A percentile compares a stretch with the other conserved stretches of the same genome.
phyloP scores from a whole-genome alignment of 768 basidiomycete species.

The Hydnum rufescens region DNA sequence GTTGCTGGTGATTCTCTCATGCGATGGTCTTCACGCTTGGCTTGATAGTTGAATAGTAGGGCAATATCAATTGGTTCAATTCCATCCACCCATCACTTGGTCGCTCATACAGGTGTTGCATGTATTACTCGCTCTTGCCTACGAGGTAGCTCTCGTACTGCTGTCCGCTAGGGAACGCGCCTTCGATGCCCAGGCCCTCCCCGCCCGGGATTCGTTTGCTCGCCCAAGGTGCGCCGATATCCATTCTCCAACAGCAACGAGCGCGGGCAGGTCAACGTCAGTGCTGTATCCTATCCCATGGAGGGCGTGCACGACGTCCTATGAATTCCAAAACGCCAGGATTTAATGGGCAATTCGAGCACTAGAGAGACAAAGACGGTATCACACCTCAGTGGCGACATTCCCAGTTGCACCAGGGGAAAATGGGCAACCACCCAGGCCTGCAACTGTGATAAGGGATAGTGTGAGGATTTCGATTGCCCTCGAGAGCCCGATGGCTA shows the following conservation, averaged over 20 bases:
- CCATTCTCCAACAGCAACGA: slow-evolving; percentile 70
- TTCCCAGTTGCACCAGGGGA: slow-evolving; percentile 93
- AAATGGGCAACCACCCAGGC: slow-evolving; percentile 89
- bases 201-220: slow-evolving; percentile 57
- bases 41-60: no score
- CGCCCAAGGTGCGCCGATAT: slow-evolving; percentile 46
- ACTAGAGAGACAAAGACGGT: background rate
- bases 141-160: no score
- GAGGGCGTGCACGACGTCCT: slow-evolving; percentile 68
- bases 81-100: no score
- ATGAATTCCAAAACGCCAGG: background rate
- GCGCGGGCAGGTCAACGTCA: slow-evolving; percentile 41
- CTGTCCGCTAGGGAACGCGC: no score
- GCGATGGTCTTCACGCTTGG: no score
- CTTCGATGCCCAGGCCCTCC: slow-evolving; percentile 49
- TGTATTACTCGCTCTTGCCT: no score
- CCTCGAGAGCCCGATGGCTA: no score
- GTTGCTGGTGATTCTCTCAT: no score
- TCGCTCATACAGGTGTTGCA: no score
- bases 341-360: background rate
- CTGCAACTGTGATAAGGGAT: slow-evolving; percentile 43
- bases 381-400: slow-evolving; percentile 59
- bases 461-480: no score
- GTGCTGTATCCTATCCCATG: slow-evolving; percentile 37
- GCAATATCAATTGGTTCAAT: no score